These are phyloP conservation scores for Trichoderma sp. DNA, from an alignment of 2,329 filamentous ascomycete species.

Conservation along the genomic window DNA sequence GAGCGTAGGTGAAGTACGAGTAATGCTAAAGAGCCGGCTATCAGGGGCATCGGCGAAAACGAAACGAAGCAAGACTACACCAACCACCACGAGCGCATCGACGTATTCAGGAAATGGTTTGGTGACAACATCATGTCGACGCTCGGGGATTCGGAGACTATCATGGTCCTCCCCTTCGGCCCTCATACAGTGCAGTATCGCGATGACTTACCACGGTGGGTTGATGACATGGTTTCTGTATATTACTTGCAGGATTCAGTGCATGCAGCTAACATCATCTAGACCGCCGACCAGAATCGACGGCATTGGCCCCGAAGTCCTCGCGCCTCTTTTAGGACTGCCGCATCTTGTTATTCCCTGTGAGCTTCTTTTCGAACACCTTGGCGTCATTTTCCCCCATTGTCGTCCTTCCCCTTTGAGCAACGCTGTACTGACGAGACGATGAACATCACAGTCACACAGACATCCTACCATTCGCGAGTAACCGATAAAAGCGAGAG, in stretches of 20 bases:
- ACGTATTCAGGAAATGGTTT: slow-evolving; percentile 36
- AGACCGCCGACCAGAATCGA: slow-evolving; percentile 29
- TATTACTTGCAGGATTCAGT: slow-evolving; percentile 14
- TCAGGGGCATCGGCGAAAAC: slow-evolving; percentile 28
- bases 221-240: background rate
- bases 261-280: slow-evolving; percentile 15
- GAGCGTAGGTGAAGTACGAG: background rate
- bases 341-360: slow-evolving; percentile 37
- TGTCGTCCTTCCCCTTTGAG: background rate
- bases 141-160: slow-evolving; percentile 24
- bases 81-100: slow-evolving; percentile 26
- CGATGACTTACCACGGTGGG: slow-evolving; percentile 30
- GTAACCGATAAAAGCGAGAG: slow-evolving; percentile 32
- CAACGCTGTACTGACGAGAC: background rate
- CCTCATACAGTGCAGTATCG: slow-evolving; percentile 27
- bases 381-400: background rate
- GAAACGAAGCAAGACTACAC: slow-evolving; percentile 28
- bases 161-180: slow-evolving; percentile 33
- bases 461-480: slow-evolving; percentile 31
- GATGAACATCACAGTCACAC: slow-evolving; percentile 11
- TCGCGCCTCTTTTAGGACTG: slow-evolving; percentile 31
- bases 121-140: slow-evolving; percentile 27
- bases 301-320: slow-evolving; percentile 29
- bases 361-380: slow-evolving; percentile 27
- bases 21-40: background rate